Evolutionary conservation across 192 early-diverging fungal genomes (phyloP), one percentile per base, ranked within the genome.

Genomic region (Coemansia sp.): DNA sequence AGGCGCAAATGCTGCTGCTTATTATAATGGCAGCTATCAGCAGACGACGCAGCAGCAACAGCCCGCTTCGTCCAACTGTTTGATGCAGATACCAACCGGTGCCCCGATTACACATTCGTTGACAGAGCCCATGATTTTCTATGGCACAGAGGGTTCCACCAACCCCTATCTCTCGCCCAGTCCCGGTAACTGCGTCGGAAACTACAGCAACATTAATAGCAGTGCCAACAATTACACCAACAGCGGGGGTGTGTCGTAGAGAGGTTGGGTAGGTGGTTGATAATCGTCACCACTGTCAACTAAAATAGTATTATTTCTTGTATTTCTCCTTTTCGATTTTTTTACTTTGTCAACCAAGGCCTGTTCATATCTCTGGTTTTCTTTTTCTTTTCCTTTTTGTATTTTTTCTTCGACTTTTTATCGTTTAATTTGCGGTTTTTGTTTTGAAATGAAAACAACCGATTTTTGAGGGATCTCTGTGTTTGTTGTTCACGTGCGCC

Each of bases 21-120:
- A 58, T 38, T 56, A 56, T n/a, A 32, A 31, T 36, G 62, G 6
- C 48, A 52, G 51, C 36, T 66, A 61, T 32, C 66, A 66, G 55
- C 69, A 66, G 56, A 31, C 22, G 6, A 3, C 51, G 1, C 33
- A 56, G 54, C 54, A 56, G 8, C 54, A 61, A n/a, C 60, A 34
- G 28, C 3, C 60, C 25, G n/a, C 36, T 30, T 61, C 64, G 3
- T 63, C 60, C n/a, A 48, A 58, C 10, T 14, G 34, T 54, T 40
- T 65, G 29, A 69, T 80, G 56, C 73, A 76, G 54, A 50, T 61
- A 12, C 74, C 79, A 18, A 59, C 65, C n/a, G 73, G 74, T 11
- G 57, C 30, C 8, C 74, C 79, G 1, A 72, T 82, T 20, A 51
- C 73, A 16, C 79, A 76, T 54, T 60, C 73, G 32, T 45, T 71